Conservation (phyloP, 768 basidiomycete genomes). For the Trametes cingulata region DNA sequence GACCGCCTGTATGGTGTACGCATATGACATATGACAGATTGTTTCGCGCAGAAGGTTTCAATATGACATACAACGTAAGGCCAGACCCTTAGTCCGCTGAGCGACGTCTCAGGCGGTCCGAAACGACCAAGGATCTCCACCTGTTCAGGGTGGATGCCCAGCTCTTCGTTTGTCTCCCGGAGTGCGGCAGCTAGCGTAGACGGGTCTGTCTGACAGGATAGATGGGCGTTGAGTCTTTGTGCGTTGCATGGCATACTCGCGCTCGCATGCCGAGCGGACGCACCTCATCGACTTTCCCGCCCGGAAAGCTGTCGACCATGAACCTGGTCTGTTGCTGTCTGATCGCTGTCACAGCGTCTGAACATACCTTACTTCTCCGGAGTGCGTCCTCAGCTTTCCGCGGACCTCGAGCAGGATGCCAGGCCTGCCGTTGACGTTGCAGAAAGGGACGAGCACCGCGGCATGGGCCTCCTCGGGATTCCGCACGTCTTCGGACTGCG, state of each 20-base stretch:
- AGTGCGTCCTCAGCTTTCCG: constrained; percentile 63
- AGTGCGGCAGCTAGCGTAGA: constrained; percentile 60
- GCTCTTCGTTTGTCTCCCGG: constrained; percentile 74
- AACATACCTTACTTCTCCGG: constrained; percentile 79
- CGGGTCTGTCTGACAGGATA: constrained; percentile 44
- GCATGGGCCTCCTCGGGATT: constrained; percentile 47
- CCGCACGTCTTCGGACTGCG: constrained; percentile 20
- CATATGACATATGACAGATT: neutral
- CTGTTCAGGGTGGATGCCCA: constrained; percentile 59
- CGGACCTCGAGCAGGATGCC: constrained; percentile 75
- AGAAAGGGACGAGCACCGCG: constrained; percentile 75
- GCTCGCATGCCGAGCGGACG: constrained; percentile 17
- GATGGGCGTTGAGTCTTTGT: neutral
- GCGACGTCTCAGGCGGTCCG: constrained; percentile 60
- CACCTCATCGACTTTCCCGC: constrained; percentile 69
- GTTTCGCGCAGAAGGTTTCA: neutral
- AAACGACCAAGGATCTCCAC: constrained; percentile 69
- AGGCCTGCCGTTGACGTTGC: constrained; percentile 67
- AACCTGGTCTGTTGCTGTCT: neutral
- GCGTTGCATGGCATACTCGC: neutral
- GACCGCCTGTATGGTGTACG: constrained; percentile 30
- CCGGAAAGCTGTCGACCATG: constrained; percentile 61
- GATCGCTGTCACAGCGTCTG: neutral
- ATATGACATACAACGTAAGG: constrained; percentile 68
- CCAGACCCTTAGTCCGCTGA: constrained; percentile 66